These are phyloP conservation scores for Pichia sorboxylosa DNA, from an alignment of 1,139 yeast genomes.

Conservation along the genomic window DNA sequence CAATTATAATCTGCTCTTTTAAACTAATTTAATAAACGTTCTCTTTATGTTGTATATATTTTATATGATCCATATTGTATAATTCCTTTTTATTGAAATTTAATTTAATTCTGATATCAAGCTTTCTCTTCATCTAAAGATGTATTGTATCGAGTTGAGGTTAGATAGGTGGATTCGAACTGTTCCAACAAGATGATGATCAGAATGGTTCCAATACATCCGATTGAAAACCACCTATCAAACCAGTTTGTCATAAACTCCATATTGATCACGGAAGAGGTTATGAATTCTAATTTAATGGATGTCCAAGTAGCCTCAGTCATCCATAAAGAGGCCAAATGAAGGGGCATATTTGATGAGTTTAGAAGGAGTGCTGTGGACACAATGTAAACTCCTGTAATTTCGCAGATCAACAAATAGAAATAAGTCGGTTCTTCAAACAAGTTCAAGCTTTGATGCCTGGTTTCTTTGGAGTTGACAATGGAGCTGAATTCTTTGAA, in stretches of 20 bases:
- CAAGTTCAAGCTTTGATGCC: slow-evolving; percentile 16
- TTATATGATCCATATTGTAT: background rate
- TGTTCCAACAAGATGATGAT: slow-evolving; percentile 24
- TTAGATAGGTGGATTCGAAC: background rate
- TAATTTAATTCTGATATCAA: background rate
- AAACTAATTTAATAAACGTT: background rate
- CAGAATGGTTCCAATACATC: slow-evolving; percentile 41
- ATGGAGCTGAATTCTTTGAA: slow-evolving; percentile 14
- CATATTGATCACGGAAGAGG: slow-evolving; percentile 27
- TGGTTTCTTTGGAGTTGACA: slow-evolving; percentile 1
- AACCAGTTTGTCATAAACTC: slow-evolving; percentile 68
- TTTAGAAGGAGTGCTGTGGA: slow-evolving; percentile 72
- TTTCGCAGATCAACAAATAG: slow-evolving; percentile 38
- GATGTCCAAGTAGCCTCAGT: slow-evolving; percentile 4
- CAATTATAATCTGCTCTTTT: background rate
- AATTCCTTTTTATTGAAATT: background rate
- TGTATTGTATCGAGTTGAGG: background rate
- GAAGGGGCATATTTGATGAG: slow-evolving; percentile 33
- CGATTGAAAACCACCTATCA: slow-evolving; percentile 56
- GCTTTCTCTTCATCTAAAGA: slow-evolving; percentile 3
- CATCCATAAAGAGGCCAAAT: slow-evolving; percentile 5
- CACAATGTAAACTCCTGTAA: slow-evolving; percentile 67
- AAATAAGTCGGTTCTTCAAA: slow-evolving; percentile 10
- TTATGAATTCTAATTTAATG: background rate
- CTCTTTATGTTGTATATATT: background rate